These are phyloP conservation scores for Lactarius quietus DNA, from an alignment of 768 basidiomycete genomes.

Conservation along the genomic window DNA sequence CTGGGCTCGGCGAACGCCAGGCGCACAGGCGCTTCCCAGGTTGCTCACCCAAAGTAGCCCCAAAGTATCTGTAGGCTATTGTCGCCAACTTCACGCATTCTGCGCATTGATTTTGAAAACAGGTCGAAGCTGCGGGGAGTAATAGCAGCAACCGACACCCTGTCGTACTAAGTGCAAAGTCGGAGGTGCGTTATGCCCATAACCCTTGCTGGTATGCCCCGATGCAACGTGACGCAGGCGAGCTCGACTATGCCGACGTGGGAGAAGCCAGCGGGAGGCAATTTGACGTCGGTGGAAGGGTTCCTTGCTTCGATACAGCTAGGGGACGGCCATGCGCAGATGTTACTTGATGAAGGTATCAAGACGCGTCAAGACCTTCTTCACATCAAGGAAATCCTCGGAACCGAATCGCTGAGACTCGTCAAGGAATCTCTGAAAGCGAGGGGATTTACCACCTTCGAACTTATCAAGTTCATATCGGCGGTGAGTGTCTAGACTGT, in stretches of 20 bases:
- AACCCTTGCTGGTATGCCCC: neutral
- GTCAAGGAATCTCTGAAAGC: neutral
- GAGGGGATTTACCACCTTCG: conserved; percentile 11
- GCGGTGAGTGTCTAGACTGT: neutral
- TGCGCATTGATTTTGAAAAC: neutral
- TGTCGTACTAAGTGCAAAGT: neutral
- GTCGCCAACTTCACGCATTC: neutral
- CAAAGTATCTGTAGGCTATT: neutral
- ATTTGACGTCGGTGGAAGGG: neutral
- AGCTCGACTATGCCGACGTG: neutral
- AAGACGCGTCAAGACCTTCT: conserved; percentile 1
- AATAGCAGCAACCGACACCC: neutral
- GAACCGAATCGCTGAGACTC: neutral
- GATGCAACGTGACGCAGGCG: neutral
- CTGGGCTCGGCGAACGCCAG: no score
- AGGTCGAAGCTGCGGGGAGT: neutral
- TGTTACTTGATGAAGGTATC: conserved; percentile 11
- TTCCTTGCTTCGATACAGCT: neutral
- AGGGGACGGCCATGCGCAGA: neutral
- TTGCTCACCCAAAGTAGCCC: neutral
- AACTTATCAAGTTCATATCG: conserved; percentile 9
- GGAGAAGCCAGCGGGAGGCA: neutral
- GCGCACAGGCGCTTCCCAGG: neutral
- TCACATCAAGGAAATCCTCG: neutral
- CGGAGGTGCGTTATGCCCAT: neutral